A percentile compares a stretch with the other conserved stretches of the same genome.
Conservation (phyloP, 805 yeast species). For the Hanseniaspora mollemarum region DNA sequence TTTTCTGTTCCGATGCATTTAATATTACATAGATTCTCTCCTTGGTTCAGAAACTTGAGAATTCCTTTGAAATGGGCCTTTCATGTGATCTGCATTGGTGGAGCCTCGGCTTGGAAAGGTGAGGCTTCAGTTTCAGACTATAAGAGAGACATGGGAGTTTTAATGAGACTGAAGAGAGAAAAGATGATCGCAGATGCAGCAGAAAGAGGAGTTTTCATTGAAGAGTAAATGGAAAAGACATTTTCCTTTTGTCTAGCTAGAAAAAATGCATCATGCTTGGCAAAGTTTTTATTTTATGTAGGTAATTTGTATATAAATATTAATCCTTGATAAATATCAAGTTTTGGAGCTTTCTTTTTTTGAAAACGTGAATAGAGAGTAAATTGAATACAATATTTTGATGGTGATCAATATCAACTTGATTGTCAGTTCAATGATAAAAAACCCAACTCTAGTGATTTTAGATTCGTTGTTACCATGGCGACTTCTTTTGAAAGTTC, state of each 20-base stretch:
- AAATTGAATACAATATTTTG: constrained; percentile 25
- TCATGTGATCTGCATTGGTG: constrained; percentile 34
- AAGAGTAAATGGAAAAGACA: constrained; percentile 24
- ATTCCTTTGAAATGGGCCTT: constrained; percentile 34
- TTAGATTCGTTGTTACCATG: background rate
- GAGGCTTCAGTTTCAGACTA: constrained; percentile 33
- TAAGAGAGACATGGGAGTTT: constrained; percentile 29
- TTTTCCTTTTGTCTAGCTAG: too few relatives aligned
- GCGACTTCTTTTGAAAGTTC: background rate
- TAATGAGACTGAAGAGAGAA: constrained; percentile 29
- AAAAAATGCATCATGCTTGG: too few relatives aligned
- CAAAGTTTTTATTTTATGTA: background rate
- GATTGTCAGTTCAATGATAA: constrained; percentile 24
- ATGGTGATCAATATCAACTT: constrained; percentile 25
- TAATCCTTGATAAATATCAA: background rate
- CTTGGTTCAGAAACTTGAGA: constrained; percentile 32
- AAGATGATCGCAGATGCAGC: constrained; percentile 36
- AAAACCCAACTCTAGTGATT: constrained; percentile 16
- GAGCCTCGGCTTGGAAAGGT: constrained; percentile 35
- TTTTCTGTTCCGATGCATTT: constrained; percentile 31
- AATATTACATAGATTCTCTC: constrained; percentile 29
- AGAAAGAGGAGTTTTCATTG: constrained; percentile 35
- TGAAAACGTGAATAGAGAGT: constrained; percentile 15
- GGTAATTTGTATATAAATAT: background rate
- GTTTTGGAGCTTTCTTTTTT: background rate